These are phyloP conservation scores for Kodamaea restingae DNA, from an alignment of 805 yeast species.

Conservation along the genomic window DNA sequence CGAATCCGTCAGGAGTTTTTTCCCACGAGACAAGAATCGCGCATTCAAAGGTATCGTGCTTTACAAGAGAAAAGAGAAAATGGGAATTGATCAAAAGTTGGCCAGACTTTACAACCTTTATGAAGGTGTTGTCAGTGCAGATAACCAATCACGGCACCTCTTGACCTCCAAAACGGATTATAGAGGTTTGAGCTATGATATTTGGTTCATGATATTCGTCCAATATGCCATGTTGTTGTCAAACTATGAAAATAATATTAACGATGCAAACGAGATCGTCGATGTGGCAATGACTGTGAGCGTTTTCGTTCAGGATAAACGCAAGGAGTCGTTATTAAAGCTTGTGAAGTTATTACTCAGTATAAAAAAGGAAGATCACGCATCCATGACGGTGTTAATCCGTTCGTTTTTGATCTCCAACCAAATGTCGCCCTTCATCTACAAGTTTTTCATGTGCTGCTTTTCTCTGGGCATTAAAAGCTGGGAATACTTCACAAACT, in stretches of 20 bases:
- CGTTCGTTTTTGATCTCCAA: constrained; percentile 61
- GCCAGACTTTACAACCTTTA: constrained; percentile 63
- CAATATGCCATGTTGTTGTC: constrained; percentile 69
- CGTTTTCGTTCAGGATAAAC: constrained; percentile 67
- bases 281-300: constrained; percentile 74
- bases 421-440: constrained; percentile 71
- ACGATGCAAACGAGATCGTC: constrained; percentile 47
- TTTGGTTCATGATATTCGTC: constrained; percentile 85
- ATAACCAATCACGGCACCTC: constrained; percentile 25
- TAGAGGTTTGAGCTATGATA: constrained; percentile 70
- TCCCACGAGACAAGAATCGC: constrained; percentile 69
- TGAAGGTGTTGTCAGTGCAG: constrained; percentile 46
- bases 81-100: constrained; percentile 69
- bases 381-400: constrained; percentile 51
- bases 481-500: constrained; percentile 60
- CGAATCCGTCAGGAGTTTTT: constrained; percentile 70
- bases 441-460: constrained; percentile 63
- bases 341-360: constrained; percentile 66
- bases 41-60: constrained; percentile 64
- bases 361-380: constrained; percentile 45
- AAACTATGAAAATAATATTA: constrained; percentile 59
- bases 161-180: constrained; percentile 55
- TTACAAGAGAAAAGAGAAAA: constrained; percentile 55
- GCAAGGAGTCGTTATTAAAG: constrained; percentile 54
- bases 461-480: constrained; percentile 60